Conservation (phyloP, 257 asterid genomes). For the Rauvolfia tetraphylla region DNA sequence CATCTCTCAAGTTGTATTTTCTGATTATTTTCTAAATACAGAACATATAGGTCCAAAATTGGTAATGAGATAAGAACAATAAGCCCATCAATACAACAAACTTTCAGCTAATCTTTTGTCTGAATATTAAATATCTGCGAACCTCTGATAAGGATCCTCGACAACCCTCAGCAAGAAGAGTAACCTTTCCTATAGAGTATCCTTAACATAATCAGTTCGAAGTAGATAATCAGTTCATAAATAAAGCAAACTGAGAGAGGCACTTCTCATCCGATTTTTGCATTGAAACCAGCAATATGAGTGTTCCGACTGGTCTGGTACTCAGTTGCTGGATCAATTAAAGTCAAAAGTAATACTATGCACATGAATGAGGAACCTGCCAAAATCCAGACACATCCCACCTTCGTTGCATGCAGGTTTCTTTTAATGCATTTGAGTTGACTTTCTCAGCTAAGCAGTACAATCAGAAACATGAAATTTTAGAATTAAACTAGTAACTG, state of each 20-base stretch:
- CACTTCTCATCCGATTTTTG: neutral
- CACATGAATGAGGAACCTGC: neutral
- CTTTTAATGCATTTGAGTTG: neutral
- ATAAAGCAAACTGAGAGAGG: neutral
- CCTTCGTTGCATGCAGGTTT: neutral
- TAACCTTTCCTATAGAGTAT: slow-evolving; percentile 61
- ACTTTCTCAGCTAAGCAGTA: neutral
- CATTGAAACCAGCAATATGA: neutral
- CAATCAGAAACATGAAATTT: neutral
- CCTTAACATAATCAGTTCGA: slow-evolving; percentile 18
- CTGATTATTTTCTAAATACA: slow-evolving; percentile 56
- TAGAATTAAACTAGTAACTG: neutral
- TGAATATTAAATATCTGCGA: slow-evolving; percentile 17
- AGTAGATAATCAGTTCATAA: neutral
- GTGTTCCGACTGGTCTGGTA: neutral
- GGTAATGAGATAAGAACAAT: slow-evolving; percentile 7
- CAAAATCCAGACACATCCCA: neutral
- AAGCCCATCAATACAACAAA: slow-evolving; percentile 12
- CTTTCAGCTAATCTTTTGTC: slow-evolving; percentile 9
- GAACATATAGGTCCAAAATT: slow-evolving; percentile 12
- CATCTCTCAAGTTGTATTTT: slow-evolving; percentile 73
- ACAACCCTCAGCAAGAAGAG: slow-evolving; percentile 95
- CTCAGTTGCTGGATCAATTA: neutral
- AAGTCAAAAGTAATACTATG: neutral
- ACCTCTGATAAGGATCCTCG: slow-evolving; percentile 99